Evolutionary conservation across 2,329 filamentous ascomycete species (phyloP).

Genomic region (Myriosclerotinia curreyana): DNA sequence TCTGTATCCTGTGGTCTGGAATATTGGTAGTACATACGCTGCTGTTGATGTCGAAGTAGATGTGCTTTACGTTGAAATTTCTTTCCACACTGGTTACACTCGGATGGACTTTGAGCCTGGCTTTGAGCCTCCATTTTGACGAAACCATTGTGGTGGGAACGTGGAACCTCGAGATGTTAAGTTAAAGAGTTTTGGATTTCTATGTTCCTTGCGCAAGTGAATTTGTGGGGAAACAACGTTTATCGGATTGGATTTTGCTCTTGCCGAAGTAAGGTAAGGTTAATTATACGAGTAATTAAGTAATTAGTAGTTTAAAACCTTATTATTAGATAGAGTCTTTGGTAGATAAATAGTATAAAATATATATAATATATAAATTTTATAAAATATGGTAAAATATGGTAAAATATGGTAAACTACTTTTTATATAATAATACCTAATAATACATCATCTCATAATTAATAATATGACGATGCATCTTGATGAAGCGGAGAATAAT

Average conservation of each 20-base stretch:
- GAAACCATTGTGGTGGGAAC: slow-evolving; percentile 30
- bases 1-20: neutral
- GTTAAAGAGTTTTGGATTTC: slow-evolving; percentile 5
- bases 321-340: too few relatives aligned
- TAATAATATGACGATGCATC: too few relatives aligned
- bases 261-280: slow-evolving; percentile 17
- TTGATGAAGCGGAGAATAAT: too few relatives aligned
- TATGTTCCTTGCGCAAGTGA: slow-evolving; percentile 7
- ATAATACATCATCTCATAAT: too few relatives aligned
- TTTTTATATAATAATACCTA: too few relatives aligned
- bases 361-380: too few relatives aligned
- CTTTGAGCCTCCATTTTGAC: slow-evolving; percentile 39
- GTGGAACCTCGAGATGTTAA: slow-evolving; percentile 19
- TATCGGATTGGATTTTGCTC: slow-evolving; percentile 2
- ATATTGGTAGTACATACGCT: slow-evolving; percentile 32
- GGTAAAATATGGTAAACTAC: too few relatives aligned
- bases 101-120: slow-evolving; percentile 38
- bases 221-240: slow-evolving; percentile 17
- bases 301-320: too few relatives aligned
- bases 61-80: slow-evolving; percentile 40
- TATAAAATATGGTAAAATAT: too few relatives aligned
- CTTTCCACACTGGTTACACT: slow-evolving; percentile 39
- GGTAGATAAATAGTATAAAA: too few relatives aligned
- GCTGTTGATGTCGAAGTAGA: slow-evolving; percentile 38
- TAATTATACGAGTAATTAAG: too few relatives aligned